phyloP scores from a whole-genome alignment of 805 yeast species.

The Schizosaccharomyces pombe region DNA sequence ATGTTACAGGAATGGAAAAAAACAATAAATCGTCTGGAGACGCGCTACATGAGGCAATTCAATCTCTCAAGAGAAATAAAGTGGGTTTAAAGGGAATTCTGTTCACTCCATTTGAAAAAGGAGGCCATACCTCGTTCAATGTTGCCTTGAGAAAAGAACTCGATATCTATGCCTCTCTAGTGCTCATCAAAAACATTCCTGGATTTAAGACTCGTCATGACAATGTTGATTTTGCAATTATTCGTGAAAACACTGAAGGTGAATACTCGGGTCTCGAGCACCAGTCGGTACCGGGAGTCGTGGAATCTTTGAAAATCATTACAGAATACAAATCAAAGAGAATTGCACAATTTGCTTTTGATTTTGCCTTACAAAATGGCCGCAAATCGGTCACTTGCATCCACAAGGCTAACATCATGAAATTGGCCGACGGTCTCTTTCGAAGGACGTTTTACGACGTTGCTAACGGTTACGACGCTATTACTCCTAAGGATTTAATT shows the following conservation, averaged over 20 bases:
- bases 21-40: constrained; percentile 90
- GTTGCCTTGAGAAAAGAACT: constrained; percentile 93
- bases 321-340: constrained; percentile 89
- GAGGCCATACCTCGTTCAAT: constrained; percentile 94
- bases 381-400: constrained; percentile 87
- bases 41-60: constrained; percentile 47
- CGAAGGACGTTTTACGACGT: constrained; percentile 78
- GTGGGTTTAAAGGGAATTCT: constrained; percentile 95
- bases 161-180: constrained; percentile 84
- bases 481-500: constrained; percentile 72
- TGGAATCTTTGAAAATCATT: constrained; percentile 77
- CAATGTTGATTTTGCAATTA: constrained; percentile 79
- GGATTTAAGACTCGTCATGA: constrained; percentile 83
- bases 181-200: constrained; percentile 82
- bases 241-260: constrained; percentile 98
- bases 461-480: constrained; percentile 62
- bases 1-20: constrained; percentile 77
- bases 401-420: constrained; percentile 98
- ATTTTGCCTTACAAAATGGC: constrained; percentile 77
- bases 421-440: constrained; percentile 93
- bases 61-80: constrained; percentile 73
- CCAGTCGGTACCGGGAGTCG: constrained; percentile 93
- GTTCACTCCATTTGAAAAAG: constrained; percentile 86
- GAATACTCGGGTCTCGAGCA: constrained; percentile 98
- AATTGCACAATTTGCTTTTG: constrained; percentile 91